Evolutionary conservation across 169 alveolate species (phyloP).

Genomic region (Plasmodium billcollinsi): DNA sequence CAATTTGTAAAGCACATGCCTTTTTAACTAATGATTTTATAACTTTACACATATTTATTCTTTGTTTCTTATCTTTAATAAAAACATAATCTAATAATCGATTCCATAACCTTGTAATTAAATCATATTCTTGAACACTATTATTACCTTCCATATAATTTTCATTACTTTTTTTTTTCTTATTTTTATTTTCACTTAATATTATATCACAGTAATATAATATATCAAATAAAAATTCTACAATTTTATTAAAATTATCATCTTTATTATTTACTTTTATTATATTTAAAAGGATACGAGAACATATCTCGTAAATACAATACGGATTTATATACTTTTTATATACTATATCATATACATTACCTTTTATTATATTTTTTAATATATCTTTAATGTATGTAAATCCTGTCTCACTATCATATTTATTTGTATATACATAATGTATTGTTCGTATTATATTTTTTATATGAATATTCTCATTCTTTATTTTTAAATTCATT

Average conservation of each 20-base stretch:
- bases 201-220: slow-evolving; percentile 66
- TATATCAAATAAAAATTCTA: slow-evolving; percentile 72
- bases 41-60: slow-evolving; percentile 75
- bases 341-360: slow-evolving; percentile 55
- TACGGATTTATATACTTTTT: slow-evolving; percentile 44
- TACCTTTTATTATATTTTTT: slow-evolving; percentile 56
- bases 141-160: neutral
- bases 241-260: slow-evolving; percentile 61
- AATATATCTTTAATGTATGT: slow-evolving; percentile 66
- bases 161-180: neutral
- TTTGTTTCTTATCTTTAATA: slow-evolving; percentile 79
- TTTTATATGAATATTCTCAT: slow-evolving; percentile 71
- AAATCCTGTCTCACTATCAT: slow-evolving; percentile 72
- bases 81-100: slow-evolving; percentile 70
- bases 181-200: slow-evolving; percentile 22
- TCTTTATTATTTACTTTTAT: slow-evolving; percentile 47
- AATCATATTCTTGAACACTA: slow-evolving; percentile 36
- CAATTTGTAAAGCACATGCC: slow-evolving; percentile 81
- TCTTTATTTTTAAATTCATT: slow-evolving; percentile 32
- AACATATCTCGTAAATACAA: slow-evolving; percentile 63
- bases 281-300: slow-evolving; percentile 40
- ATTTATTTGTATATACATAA: slow-evolving; percentile 62
- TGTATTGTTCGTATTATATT: slow-evolving; percentile 69
- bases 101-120: slow-evolving; percentile 78
- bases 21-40: slow-evolving; percentile 65